phyloP scores from a whole-genome alignment of 2,329 filamentous ascomycete genomes.

The Aspergillus piperis region DNA sequence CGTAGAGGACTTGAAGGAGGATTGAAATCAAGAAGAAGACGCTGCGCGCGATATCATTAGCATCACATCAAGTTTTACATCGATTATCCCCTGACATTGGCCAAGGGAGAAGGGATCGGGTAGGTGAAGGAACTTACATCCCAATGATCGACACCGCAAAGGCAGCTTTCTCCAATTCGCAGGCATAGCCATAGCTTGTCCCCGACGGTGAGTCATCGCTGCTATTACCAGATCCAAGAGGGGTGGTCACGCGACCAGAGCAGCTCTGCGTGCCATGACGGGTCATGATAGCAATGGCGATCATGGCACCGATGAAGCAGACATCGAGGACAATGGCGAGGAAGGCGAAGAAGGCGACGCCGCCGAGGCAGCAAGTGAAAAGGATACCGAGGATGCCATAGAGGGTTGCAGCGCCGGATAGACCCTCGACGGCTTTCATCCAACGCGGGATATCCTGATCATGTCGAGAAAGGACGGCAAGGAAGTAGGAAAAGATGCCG shows the following conservation, averaged over 20 bases:
- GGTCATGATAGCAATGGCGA: constrained; percentile 78
- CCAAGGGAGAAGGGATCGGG: not conserved
- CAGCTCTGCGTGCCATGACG: constrained; percentile 69
- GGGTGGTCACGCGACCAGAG: constrained; percentile 63
- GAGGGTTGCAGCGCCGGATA: constrained; percentile 71
- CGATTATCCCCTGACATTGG: not conserved
- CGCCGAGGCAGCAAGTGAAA: constrained; percentile 77
- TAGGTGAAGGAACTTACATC: constrained; percentile 57
- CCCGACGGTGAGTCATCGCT: constrained; percentile 50
- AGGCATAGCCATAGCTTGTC: constrained; percentile 62
- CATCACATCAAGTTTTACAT: not conserved
- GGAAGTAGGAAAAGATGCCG: constrained; percentile 81
- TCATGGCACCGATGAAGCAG: constrained; percentile 72
- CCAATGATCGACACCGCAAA: constrained; percentile 78
- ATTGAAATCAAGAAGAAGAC: constrained; percentile 76
- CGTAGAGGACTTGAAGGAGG: constrained; percentile 66
- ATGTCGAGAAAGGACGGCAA: constrained; percentile 70
- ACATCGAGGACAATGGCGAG: constrained; percentile 75
- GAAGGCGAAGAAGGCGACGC: constrained; percentile 70
- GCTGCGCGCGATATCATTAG: constrained; percentile 41
- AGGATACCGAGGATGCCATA: constrained; percentile 74
- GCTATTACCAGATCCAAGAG: constrained; percentile 66
- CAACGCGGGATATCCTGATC: constrained; percentile 63
- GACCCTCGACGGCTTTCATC: constrained; percentile 73
- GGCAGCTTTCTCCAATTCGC: constrained; percentile 72